These are phyloP conservation scores for Heliamphora exappendiculata DNA, from an alignment of 148 eudicot species.

Conservation along the genomic window DNA sequence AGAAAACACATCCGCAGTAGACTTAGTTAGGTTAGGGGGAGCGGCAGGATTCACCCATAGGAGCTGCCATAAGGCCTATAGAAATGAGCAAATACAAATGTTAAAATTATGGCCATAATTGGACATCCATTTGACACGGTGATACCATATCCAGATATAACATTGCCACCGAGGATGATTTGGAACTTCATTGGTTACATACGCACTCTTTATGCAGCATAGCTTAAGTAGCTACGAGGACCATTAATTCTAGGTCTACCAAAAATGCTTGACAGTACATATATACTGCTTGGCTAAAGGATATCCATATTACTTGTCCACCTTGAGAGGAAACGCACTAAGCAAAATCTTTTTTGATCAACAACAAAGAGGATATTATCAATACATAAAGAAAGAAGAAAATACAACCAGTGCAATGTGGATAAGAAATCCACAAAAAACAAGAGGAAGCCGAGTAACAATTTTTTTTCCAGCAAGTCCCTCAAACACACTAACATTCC, in stretches of 20 bases:
- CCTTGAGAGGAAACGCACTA: background rate
- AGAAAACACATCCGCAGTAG: constrained; percentile 27
- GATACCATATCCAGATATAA: background rate
- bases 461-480: too few relatives aligned
- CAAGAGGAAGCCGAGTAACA: too few relatives aligned
- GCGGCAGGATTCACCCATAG: constrained; percentile 75
- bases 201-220: background rate
- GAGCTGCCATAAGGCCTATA: constrained; percentile 91
- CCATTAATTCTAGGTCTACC: background rate
- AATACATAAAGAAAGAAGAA: too few relatives aligned
- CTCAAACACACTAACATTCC: too few relatives aligned
- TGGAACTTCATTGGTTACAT: background rate
- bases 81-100: constrained; percentile 12
- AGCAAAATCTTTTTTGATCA: background rate
- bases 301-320: background rate
- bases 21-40: constrained; percentile 37
- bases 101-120: background rate
- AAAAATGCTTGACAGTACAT: background rate
- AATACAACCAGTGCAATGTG: too few relatives aligned
- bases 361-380: too few relatives aligned
- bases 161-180: background rate
- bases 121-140: background rate
- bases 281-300: background rate
- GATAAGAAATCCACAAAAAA: too few relatives aligned
- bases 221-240: background rate